Base-by-base conservation (phyloP, 192 early-diverging fungal genomes). In the Coemansia erecta region DNA sequence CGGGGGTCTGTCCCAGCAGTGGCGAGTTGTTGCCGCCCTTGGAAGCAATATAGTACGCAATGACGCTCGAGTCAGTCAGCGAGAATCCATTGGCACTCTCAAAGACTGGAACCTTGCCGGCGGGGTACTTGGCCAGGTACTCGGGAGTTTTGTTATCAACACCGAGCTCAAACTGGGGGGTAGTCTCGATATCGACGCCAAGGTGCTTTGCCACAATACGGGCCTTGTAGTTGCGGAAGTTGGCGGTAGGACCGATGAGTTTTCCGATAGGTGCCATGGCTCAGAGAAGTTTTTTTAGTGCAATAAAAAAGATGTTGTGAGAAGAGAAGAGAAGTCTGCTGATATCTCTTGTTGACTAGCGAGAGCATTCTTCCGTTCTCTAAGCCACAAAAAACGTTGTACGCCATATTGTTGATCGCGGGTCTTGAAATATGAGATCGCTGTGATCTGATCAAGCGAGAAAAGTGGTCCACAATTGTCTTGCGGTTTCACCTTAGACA, bases 51-150 rank as follows among this genome's bases (percentile, higher is more conserved):
- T 97, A 95, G 90, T 90, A 90, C 42, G 92, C 92, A 67, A 98
- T 97, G 61, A 93, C 95, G 72, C 77, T 86, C 58, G 86, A 89
- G 83, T 98, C 93, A 63, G 84, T 85, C 66, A 90, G 60, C 61
- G 67, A 63, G 75, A 86, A 83, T 41, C 89, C 91, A 43, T 95
- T 88, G 67, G 86, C 74, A 57, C 84, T 84, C 78, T 94, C 94
- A 52, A 93, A 95, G 22, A 77, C 86, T 31, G 95, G 95, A 56
- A 93, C 84, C 85, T 95, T 97, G 72, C 90, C 92, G 52, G 87
- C 63, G 31, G 93, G 94, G 86, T 90, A 97, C 85, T 97, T 98
- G 81, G 85, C 84, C 56, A 91, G 71, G 83, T 85, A 95, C 80
- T 89, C 93, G 44, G 86, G 72, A 39, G 83, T 86, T 82, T 87